Evolutionary conservation across 257 asterid genomes (phyloP).

Genomic region (Fraxinus americana): DNA sequence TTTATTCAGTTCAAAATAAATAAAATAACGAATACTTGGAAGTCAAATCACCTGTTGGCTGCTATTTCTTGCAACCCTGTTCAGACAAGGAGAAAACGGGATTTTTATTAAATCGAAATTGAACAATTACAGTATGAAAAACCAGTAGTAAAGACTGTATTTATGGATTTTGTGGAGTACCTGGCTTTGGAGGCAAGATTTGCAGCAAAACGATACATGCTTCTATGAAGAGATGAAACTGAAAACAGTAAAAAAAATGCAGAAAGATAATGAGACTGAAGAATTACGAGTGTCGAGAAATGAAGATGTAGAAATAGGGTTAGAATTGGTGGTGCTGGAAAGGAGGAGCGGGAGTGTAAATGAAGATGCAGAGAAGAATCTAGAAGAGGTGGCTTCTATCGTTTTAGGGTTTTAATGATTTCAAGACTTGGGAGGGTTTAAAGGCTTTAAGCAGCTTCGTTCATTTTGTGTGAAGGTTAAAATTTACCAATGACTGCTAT

Average conservation of each 20-base stretch:
- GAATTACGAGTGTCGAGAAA: constrained; percentile 10
- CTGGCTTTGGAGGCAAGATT: constrained; percentile 60
- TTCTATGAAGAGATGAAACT: not conserved
- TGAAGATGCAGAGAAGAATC: constrained; percentile 33
- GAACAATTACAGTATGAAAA: not conserved
- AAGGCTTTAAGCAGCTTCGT: not conserved
- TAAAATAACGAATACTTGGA: not conserved
- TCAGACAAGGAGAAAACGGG: not conserved
- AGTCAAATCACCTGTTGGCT: constrained; percentile 33
- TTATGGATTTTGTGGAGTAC: constrained; percentile 22
- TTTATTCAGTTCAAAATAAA: not conserved
- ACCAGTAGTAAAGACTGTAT: not conserved
- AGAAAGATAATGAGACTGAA: not conserved
- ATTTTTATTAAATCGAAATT: not conserved
- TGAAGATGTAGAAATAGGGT: not conserved
- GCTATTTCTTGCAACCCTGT: constrained; percentile 44
- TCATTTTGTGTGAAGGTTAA: not conserved
- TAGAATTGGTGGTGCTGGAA: not conserved
- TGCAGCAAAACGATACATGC: constrained; percentile 54
- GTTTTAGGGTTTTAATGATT: constrained; percentile 42
- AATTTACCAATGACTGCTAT: no score
- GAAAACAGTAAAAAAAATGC: not conserved
- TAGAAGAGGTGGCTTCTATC: constrained; percentile 40
- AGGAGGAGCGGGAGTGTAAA: not conserved
- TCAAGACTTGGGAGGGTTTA: not conserved